These are phyloP conservation scores for Bryoerythrophyllum caledonicum DNA, from an alignment of 225 moss, liverwort and hornwort genomes.

Conservation along the genomic window DNA sequence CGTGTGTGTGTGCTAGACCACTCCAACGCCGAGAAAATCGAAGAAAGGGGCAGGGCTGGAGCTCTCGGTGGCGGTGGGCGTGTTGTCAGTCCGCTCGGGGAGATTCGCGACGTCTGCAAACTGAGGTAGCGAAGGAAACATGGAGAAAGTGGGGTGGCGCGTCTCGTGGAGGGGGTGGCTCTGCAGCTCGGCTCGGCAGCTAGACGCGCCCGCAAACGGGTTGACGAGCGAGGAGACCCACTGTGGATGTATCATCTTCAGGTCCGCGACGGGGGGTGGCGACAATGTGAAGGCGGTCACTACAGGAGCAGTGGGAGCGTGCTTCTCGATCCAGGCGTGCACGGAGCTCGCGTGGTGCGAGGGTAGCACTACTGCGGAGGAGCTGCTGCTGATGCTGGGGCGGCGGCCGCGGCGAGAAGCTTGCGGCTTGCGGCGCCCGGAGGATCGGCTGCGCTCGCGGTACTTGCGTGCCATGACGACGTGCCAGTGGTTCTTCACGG, in stretches of 20 bases:
- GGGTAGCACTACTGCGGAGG: constrained; percentile 25
- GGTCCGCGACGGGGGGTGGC: constrained; percentile 38
- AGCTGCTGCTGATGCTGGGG: constrained; percentile 35
- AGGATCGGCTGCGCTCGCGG: constrained; percentile 77
- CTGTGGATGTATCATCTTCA: constrained; percentile 41
- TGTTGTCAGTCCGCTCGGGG: constrained; percentile 8
- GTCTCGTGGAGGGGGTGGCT: constrained; percentile 6
- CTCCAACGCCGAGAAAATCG: constrained; percentile 84
- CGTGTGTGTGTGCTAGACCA: background rate
- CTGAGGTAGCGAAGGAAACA: background rate
- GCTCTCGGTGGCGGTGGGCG: constrained; percentile 2
- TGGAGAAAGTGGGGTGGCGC: background rate
- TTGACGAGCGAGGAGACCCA: constrained; percentile 50
- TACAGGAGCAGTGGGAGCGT: constrained; percentile 22
- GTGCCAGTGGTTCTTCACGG: constrained; percentile 97
- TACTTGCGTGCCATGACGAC: constrained; percentile 90
- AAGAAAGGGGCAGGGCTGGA: constrained; percentile 48
- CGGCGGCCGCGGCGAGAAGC: constrained; percentile 47
- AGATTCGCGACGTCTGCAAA: constrained; percentile 8
- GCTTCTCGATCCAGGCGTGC: constrained; percentile 69
- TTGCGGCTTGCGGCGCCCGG: constrained; percentile 66
- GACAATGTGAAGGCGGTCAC: constrained; percentile 29
- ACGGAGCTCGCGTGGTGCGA: constrained; percentile 45
- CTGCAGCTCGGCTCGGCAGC: constrained; percentile 60
- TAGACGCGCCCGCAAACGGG: constrained; percentile 37